phyloP scores from a whole-genome alignment of 805 yeast genomes.

The Cyberlindnera xishuangbannaensis region DNA sequence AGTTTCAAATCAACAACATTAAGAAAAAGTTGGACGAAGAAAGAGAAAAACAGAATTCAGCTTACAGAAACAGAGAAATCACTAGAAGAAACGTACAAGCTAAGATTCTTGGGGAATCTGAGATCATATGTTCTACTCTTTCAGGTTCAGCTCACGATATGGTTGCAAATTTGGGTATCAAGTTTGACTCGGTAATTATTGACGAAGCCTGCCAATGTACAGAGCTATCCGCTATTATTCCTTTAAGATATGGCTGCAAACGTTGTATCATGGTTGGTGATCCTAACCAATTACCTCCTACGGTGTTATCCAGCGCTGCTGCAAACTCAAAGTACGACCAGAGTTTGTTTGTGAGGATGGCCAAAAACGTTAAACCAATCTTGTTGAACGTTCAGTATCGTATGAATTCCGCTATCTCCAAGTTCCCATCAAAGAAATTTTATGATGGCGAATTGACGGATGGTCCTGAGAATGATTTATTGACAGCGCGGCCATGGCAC shows the following conservation, averaged over 20 bases:
- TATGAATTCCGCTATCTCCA: conserved; percentile 92
- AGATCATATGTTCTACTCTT: conserved; percentile 84
- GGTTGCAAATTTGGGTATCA: conserved; percentile 64
- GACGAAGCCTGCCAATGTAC: conserved; percentile 99
- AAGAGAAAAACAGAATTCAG: conserved; percentile 66
- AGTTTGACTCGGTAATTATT: conserved; percentile 84
- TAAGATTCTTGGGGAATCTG: conserved; percentile 64
- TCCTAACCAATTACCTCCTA: conserved; percentile 96
- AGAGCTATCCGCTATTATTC: conserved; percentile 86
- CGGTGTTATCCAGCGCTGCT: conserved; percentile 87
- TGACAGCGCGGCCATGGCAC: conserved; percentile 77
- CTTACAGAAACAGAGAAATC: conserved; percentile 68
- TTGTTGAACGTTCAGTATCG: conserved; percentile 89
- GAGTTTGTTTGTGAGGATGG: conserved; percentile 92
- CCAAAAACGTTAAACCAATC: conserved; percentile 52
- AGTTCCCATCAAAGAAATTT: conserved; percentile 81
- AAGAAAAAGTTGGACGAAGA: conserved; percentile 73
- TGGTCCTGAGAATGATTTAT: conserved; percentile 53
- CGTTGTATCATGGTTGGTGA: conserved; percentile 97
- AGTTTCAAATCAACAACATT: conserved; percentile 55
- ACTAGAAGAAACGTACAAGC: conserved; percentile 73
- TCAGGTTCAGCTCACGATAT: conserved; percentile 94
- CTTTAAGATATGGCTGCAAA: conserved; percentile 83
- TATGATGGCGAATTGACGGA: conserved; percentile 68
- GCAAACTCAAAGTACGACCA: conserved; percentile 78